Evolutionary conservation across 805 yeast species (phyloP), one percentile per base, ranked within the genome.

Genomic region (Candida stauntonica): DNA sequence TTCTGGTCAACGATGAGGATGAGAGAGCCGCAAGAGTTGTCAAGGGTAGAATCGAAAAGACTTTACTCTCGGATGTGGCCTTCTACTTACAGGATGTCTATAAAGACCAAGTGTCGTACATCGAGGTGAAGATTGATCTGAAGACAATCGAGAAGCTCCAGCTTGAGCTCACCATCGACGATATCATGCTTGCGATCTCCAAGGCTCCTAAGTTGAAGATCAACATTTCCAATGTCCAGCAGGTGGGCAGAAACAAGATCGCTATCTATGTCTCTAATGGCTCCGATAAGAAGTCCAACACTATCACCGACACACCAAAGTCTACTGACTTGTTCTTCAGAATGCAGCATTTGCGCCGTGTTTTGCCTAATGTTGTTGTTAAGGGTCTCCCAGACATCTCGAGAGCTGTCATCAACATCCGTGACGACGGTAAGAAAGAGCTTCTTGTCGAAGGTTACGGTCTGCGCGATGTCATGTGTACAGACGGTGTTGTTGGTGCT

Each of bases 1-100:
- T 84, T 8, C 70, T 93, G 50, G 98, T 89, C 5, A 93, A 93
- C 55, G 89, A 86, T 54, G 77, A 79, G 12, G 99, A 93, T 62
- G 98, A 91, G 66, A 83, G 95, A 58, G 97, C 98, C 20, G 99
- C 99, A 0, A 79, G 99, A 63, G 96, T 94, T 50, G 99, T 93
- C 23, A 93, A 93, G 66, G 99, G 99, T 38, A 77, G 99, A 58
- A 77, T 93, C 39, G 99, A 93, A 59, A 93, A 91, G 67, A 93
- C 99, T 0, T 63, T 81, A 38, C 65, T 93, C 45, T 79, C 81
- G 46, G 98, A 94, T 58, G 82, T 93, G 48, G 87, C 94, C 5
- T 85, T 64, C 58, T 88, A 78, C 61, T 85, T 94, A 51, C 96
- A 93, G 62, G 99, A 93, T 65, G 97, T 91, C 12, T 94, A 89